These are phyloP conservation scores for Talaromyces funiculosus DNA, from an alignment of 2,329 filamentous ascomycete species.

Conservation along the genomic window DNA sequence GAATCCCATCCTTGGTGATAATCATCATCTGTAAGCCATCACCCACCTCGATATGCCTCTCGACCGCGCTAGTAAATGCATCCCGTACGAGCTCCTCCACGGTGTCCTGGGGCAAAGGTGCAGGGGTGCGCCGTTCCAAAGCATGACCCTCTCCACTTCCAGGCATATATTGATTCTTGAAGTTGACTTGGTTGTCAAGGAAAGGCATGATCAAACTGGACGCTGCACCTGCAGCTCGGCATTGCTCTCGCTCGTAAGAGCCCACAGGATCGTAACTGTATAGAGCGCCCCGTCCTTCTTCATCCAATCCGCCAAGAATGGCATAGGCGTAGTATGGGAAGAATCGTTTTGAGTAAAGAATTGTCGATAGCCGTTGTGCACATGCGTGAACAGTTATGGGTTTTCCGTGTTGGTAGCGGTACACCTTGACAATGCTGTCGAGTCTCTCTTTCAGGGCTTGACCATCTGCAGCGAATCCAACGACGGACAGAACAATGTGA, in stretches of 20 bases:
- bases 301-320: constrained; percentile 88
- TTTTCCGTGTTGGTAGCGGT: constrained; percentile 96
- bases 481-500: constrained; percentile 83
- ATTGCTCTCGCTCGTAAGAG: constrained; percentile 95
- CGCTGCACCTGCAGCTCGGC: constrained; percentile 85
- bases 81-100: constrained; percentile 90
- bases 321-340: constrained; percentile 98
- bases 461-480: constrained; percentile 93
- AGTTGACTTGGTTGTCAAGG: constrained; percentile 98
- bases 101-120: constrained; percentile 64
- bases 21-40: constrained; percentile 94
- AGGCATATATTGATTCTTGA: constrained; percentile 96
- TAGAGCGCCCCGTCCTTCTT: constrained; percentile 86
- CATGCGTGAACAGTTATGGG: constrained; percentile 91
- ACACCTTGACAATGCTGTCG: constrained; percentile 96
- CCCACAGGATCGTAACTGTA: constrained; percentile 98
- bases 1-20: constrained; percentile 79
- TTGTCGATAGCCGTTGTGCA: constrained; percentile 88
- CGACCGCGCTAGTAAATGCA: constrained; percentile 95
- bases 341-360: constrained; percentile 95
- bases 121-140: constrained; percentile 54
- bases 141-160: constrained; percentile 78
- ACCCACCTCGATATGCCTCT: constrained; percentile 98
- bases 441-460: constrained; percentile 89
- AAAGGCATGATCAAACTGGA: constrained; percentile 98